Evolutionary conservation across 2,329 filamentous ascomycete genomes (phyloP).

Genomic region (Rhinocladiella mackenziei): DNA sequence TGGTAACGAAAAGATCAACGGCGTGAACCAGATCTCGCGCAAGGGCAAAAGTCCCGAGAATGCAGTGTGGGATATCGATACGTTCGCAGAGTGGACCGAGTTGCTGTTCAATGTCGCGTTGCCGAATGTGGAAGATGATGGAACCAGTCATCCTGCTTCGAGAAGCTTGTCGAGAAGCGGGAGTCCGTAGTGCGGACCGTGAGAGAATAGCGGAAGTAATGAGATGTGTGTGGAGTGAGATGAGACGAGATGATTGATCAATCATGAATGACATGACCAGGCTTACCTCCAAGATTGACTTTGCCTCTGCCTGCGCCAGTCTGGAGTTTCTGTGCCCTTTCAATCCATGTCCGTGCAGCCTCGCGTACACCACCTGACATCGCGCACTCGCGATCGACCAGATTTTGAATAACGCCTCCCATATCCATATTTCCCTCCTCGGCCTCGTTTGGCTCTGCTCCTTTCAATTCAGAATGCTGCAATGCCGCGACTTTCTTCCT

Average conservation of each 20-base stretch:
- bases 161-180: constrained; percentile 26
- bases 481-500: constrained; percentile 11
- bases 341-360: constrained; percentile 50
- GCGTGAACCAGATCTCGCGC: constrained; percentile 35
- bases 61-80: constrained; percentile 61
- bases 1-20: constrained; percentile 32
- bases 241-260: background rate
- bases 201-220: too few species aligned
- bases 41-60: constrained; percentile 61
- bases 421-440: too few species aligned
- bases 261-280: background rate
- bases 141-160: constrained; percentile 30
- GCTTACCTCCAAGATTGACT: constrained; percentile 22
- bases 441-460: constrained; percentile 10
- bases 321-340: constrained; percentile 47
- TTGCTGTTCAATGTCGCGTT: constrained; percentile 50
- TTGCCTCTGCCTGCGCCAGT: constrained; percentile 43
- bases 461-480: background rate
- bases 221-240: background rate
- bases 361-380: constrained; percentile 43
- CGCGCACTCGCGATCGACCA: constrained; percentile 55
- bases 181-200: constrained; percentile 19
- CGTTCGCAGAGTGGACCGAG: constrained; percentile 60
- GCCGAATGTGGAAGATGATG: constrained; percentile 31
- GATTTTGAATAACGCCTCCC: constrained; percentile 56